phyloP scores from a whole-genome alignment of 106 monocot genomes.

The Ottelia alismoides region DNA sequence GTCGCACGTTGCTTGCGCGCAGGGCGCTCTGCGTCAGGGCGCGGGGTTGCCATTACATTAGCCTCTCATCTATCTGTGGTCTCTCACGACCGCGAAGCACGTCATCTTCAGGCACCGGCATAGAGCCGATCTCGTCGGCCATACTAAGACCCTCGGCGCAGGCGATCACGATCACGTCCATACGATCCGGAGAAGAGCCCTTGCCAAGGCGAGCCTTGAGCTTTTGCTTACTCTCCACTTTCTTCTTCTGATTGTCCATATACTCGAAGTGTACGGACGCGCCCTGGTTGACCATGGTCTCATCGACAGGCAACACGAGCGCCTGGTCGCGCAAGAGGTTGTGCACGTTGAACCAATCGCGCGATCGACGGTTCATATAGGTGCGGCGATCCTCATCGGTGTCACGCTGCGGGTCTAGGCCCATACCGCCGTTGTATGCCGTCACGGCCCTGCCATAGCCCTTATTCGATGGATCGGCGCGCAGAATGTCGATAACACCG shows the following conservation, averaged over 20 bases:
- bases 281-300: neutral
- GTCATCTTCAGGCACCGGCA: neutral
- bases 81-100: neutral
- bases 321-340: neutral
- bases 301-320: neutral
- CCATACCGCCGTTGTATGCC: neutral
- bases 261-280: neutral
- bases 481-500: neutral
- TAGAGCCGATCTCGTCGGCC: too few species aligned
- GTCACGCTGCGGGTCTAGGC: neutral
- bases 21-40: neutral
- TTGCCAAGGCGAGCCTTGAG: neutral
- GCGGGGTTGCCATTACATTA: neutral
- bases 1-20: neutral
- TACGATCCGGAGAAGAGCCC: neutral
- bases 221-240: neutral
- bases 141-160: neutral
- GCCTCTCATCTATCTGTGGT: neutral
- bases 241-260: neutral
- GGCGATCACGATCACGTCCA: neutral
- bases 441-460: neutral
- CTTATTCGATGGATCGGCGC: too few species aligned
- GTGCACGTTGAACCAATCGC: neutral
- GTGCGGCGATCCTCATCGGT: neutral
- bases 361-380: neutral